phyloP scores from a whole-genome alignment of 2,329 filamentous ascomycete genomes.

The Thielaviopsis populi region DNA sequence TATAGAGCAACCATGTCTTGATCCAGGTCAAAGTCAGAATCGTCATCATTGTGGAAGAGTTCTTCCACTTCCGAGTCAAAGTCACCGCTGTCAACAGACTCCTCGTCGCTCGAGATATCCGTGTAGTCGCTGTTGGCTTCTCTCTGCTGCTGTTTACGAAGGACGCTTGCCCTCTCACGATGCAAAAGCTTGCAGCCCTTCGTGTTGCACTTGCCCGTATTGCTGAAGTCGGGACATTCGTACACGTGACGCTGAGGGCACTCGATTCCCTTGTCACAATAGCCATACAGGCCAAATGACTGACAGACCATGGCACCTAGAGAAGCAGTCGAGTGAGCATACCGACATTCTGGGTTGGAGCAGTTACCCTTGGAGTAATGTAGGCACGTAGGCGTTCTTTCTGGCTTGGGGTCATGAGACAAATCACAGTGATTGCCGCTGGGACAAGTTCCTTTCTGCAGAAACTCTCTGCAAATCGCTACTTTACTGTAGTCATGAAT shows the following conservation, averaged over 20 bases:
- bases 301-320: constrained; percentile 68
- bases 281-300: constrained; percentile 72
- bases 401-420: constrained; percentile 69
- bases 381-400: constrained; percentile 76
- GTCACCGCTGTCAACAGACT: constrained; percentile 57
- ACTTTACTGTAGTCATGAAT: constrained; percentile 75
- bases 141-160: constrained; percentile 48
- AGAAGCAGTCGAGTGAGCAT: constrained; percentile 68
- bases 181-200: constrained; percentile 75
- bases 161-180: constrained; percentile 68
- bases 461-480: constrained; percentile 75
- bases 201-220: constrained; percentile 68
- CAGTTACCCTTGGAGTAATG: constrained; percentile 86
- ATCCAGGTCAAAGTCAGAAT: constrained; percentile 15
- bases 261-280: constrained; percentile 64
- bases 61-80: constrained; percentile 64
- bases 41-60: constrained; percentile 42
- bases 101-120: constrained; percentile 68
- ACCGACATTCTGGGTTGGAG: constrained; percentile 71
- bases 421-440: constrained; percentile 73
- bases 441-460: constrained; percentile 64
- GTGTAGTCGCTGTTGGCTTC: constrained; percentile 33
- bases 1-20: constrained; percentile 17
- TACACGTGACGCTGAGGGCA: constrained; percentile 76
- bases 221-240: constrained; percentile 92